phyloP scores from a whole-genome alignment of 768 basidiomycete species.

The Macrolepiota albuminosa region DNA sequence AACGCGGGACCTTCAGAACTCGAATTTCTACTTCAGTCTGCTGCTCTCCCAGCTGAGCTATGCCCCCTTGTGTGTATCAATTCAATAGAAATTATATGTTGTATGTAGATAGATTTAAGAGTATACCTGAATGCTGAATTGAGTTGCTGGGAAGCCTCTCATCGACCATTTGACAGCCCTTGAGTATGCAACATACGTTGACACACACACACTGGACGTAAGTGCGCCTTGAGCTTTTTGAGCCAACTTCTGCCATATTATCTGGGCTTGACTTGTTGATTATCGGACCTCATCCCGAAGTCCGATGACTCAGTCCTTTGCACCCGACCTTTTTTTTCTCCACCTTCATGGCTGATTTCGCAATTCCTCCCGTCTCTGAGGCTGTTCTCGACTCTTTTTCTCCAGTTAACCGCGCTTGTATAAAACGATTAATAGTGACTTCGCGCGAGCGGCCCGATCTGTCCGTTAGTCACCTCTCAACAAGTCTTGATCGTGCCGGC shows the following conservation, averaged over 20 bases:
- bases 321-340: neutral
- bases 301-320: neutral
- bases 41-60: neutral
- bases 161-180: too few relatives aligned
- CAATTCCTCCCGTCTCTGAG: conserved; percentile 14
- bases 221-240: too few relatives aligned
- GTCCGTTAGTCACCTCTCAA: conserved; percentile 38
- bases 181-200: too few relatives aligned
- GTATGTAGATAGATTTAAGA: too few relatives aligned
- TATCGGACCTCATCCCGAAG: neutral
- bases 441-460: conserved; percentile 38
- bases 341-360: neutral
- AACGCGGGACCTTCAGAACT: neutral
- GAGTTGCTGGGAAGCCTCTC: too few relatives aligned
- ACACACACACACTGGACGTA: too few relatives aligned
- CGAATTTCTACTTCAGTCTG: neutral
- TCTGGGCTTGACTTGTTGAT: too few relatives aligned
- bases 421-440: conserved; percentile 35
- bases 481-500: conserved; percentile 10
- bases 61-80: neutral
- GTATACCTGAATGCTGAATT: too few relatives aligned
- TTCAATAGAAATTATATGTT: too few relatives aligned
- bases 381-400: conserved; percentile 21
- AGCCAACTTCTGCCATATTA: too few relatives aligned
- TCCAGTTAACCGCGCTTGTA: conserved; percentile 23